phyloP scores from a whole-genome alignment of 2,329 filamentous ascomycete genomes.

The Trichoderma endophyticum region DNA sequence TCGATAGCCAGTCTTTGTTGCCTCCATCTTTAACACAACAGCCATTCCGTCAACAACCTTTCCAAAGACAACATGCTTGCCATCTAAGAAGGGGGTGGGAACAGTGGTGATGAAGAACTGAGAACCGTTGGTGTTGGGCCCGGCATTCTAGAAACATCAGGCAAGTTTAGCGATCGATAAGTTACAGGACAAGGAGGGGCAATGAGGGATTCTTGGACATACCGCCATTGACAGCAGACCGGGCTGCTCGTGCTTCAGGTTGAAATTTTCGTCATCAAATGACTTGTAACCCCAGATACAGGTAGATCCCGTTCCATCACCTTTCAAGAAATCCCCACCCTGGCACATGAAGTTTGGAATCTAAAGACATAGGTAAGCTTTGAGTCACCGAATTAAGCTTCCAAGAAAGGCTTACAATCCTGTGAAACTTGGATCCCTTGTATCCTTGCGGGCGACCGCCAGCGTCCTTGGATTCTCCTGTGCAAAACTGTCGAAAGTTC shows the following conservation, averaged over 20 bases:
- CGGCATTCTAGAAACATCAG: conserved; percentile 65
- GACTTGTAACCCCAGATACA: conserved; percentile 82
- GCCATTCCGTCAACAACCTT: conserved; percentile 88
- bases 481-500: conserved; percentile 97
- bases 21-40: conserved; percentile 87
- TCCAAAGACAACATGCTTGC: conserved; percentile 94
- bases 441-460: conserved; percentile 83
- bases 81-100: conserved; percentile 80
- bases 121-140: conserved; percentile 87
- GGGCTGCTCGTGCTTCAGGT: conserved; percentile 69
- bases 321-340: conserved; percentile 91
- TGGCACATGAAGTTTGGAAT: conserved; percentile 98
- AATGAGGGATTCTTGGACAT: conserved; percentile 36
- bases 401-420: conserved; percentile 62
- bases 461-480: conserved; percentile 80
- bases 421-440: conserved; percentile 91
- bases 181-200: not conserved
- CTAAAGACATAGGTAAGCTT: conserved; percentile 40
- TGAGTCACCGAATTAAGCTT: not conserved
- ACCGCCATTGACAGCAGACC: conserved; percentile 93
- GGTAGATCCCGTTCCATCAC: conserved; percentile 84
- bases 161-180: not conserved
- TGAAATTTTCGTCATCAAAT: conserved; percentile 91
- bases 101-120: conserved; percentile 98
- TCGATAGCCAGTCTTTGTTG: conserved; percentile 72